Percentiles rank a stretch among this genome's conserved stretches.
phyloP scores from a whole-genome alignment of 495 filamentous ascomycete genomes.

The Xanthoparmelia taractica region DNA sequence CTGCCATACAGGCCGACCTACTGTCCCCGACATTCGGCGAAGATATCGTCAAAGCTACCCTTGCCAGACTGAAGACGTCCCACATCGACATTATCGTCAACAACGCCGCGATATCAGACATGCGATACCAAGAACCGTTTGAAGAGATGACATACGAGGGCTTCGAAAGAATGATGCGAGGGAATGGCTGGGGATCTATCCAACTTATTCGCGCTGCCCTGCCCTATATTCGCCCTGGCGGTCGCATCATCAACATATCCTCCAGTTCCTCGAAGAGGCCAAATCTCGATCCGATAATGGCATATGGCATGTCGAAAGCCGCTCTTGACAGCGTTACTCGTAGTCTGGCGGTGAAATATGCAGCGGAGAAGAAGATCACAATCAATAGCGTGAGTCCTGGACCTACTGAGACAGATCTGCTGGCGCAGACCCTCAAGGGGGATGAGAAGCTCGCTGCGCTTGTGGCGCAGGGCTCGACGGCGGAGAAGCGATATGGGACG shows the following conservation, averaged over 20 bases:
- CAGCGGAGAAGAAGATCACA: slow-evolving; percentile 51
- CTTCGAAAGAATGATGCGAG: neutral
- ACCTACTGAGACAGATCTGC: slow-evolving; percentile 76
- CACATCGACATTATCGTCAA: neutral
- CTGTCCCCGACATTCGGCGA: neutral
- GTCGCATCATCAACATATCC: neutral
- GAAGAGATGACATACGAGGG: neutral
- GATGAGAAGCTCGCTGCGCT: neutral
- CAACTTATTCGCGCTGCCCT: neutral
- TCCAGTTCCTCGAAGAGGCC: neutral
- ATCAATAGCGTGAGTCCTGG: slow-evolving; percentile 71
- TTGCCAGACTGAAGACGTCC: neutral
- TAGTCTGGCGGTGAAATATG: neutral
- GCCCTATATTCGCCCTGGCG: neutral
- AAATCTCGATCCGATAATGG: neutral
- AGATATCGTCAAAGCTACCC: neutral
- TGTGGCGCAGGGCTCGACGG: neutral
- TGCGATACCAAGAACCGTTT: neutral
- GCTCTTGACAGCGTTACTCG: neutral
- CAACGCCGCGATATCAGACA: neutral
- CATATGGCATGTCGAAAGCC: neutral
- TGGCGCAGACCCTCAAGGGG: slow-evolving; percentile 19
- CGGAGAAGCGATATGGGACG: neutral
- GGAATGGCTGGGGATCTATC: neutral
- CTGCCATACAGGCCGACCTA: neutral